phyloP scores from a whole-genome alignment of 2,329 filamentous ascomycete genomes.

The Sporothrix sp. region DNA sequence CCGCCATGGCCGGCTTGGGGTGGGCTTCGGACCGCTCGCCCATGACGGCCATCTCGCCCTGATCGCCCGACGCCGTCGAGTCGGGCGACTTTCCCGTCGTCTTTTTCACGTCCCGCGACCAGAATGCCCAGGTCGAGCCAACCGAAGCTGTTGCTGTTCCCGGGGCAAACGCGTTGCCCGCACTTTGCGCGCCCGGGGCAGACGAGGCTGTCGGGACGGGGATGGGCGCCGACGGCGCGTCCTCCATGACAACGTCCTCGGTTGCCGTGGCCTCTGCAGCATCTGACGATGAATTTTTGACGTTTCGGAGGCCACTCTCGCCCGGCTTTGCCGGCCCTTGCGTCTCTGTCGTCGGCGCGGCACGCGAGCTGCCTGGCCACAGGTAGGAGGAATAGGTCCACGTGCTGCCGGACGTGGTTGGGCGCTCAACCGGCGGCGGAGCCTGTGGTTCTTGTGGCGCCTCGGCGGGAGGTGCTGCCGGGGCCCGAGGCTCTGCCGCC shows the following conservation, averaged over 20 bases:
- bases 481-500: not conserved
- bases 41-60: slow-evolving; percentile 48
- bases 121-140: slow-evolving; percentile 71
- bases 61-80: slow-evolving; percentile 22
- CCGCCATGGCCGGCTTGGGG: slow-evolving; percentile 35
- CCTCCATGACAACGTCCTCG: slow-evolving; percentile 35
- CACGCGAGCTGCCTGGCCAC: slow-evolving; percentile 25
- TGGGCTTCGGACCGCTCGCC: slow-evolving; percentile 48
- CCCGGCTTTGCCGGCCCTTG: not conserved
- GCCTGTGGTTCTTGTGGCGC: slow-evolving; percentile 7
- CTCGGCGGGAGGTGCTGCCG: slow-evolving; percentile 11
- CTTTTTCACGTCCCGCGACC: slow-evolving; percentile 51
- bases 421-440: slow-evolving; percentile 14
- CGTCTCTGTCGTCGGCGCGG: slow-evolving; percentile 5
- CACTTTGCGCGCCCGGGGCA: not conserved
- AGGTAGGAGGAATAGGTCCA: slow-evolving; percentile 21
- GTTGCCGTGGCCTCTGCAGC: slow-evolving; percentile 22
- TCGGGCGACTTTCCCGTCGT: slow-evolving; percentile 23
- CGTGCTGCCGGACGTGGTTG: slow-evolving; percentile 17
- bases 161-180: slow-evolving; percentile 23
- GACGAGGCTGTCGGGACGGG: slow-evolving; percentile 17
- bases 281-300: slow-evolving; percentile 10
- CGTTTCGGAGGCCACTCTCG: not conserved
- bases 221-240: slow-evolving; percentile 24
- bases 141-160: slow-evolving; percentile 28